Percentiles rank a stretch among this genome's conserved stretches.
Evolutionary conservation across 805 yeast species (phyloP).

Genomic region (Metschnikowia orientalis): DNA sequence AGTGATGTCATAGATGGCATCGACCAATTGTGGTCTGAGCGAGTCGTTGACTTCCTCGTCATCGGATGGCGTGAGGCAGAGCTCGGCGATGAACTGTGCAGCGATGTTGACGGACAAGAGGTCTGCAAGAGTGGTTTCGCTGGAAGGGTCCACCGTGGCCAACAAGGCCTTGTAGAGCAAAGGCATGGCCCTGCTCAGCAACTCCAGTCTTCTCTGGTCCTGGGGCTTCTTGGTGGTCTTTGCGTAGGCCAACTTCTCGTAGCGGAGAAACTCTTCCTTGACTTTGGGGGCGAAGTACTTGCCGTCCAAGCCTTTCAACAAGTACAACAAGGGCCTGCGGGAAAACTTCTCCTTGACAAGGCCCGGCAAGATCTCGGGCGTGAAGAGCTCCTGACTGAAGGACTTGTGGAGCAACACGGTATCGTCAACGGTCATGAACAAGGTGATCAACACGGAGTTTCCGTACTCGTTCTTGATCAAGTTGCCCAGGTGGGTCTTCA

Average conservation of each 20-base stretch:
- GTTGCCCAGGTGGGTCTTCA: slow-evolving; percentile 72
- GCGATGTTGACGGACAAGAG: slow-evolving; percentile 70
- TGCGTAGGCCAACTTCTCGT: slow-evolving; percentile 51
- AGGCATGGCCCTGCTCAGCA: slow-evolving; percentile 62
- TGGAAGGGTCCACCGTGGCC: slow-evolving; percentile 21
- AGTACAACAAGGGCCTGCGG: slow-evolving; percentile 82
- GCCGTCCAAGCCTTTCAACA: slow-evolving; percentile 73
- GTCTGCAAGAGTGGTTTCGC: slow-evolving; percentile 42
- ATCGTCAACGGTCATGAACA: slow-evolving; percentile 88
- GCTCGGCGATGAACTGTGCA: slow-evolving; percentile 76
- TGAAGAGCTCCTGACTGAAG: slow-evolving; percentile 53
- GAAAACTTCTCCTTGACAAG: slow-evolving; percentile 69
- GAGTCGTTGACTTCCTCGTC: slow-evolving; percentile 36
- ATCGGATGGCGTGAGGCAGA: slow-evolving; percentile 54
- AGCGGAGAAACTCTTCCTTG: slow-evolving; percentile 54
- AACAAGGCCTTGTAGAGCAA: slow-evolving; percentile 53
- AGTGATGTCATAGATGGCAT: slow-evolving; percentile 50
- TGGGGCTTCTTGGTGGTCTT: slow-evolving; percentile 84
- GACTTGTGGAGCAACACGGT: slow-evolving; percentile 78
- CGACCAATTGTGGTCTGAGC: slow-evolving; percentile 47
- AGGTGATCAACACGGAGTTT: slow-evolving; percentile 68
- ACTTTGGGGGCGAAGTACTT: slow-evolving; percentile 73
- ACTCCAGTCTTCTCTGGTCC: slow-evolving; percentile 67
- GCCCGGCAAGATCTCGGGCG: slow-evolving; percentile 47
- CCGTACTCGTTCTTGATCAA: slow-evolving; percentile 85